Base-by-base conservation (phyloP, 768 basidiomycete genomes). In the Kwoniella sp. region DNA sequence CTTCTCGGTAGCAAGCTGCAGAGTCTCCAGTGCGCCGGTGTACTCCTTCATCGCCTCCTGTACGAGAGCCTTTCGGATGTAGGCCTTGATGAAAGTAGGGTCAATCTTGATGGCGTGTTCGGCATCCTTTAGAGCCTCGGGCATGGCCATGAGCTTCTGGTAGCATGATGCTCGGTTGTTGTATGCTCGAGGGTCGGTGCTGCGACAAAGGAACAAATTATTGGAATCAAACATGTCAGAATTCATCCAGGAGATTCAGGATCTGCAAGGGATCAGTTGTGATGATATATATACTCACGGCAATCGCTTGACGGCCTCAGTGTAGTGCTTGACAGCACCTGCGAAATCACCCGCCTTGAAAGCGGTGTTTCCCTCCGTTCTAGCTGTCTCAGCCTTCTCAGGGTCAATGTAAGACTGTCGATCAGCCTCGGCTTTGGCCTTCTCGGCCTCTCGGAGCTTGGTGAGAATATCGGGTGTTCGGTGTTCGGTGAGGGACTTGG, bases 81-180 rank as follows among this genome's bases (percentile, higher is more conserved):
- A 89, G 9, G 91, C 96, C 82, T 94, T 98, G 81, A 95, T 91
- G 76, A 97, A 96, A 54, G 83, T 83, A 36, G 91, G 87, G 80
- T 98, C 95, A 53, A 90, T 86, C 81, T 88, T 88, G 83, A 98
- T 92, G 25, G 96, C 92, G 79, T 90, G 87, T 60, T 99, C 87
- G 40, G 88, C 91, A 74, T 99, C 96, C 81, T 98, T 98, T 76
- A 98, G 84, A 1, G 94, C 96, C 79, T 99, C 96, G 12, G 93
- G 90, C 29, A 98, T 81, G 1, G 96, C 96, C 47, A 85, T 85
- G 44, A 99, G 87, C 83, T 98, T 98, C 82, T 89, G 91, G 82
- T 96, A 97, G 24, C 92, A 94, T 27, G 92, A 89, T n/a, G 96
- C 92, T 53, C 96, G 89, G 83, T 99, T 99, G 80, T 95, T 98